Evolutionary conservation across 805 yeast species (phyloP).

Genomic region (Millerago galiae): DNA sequence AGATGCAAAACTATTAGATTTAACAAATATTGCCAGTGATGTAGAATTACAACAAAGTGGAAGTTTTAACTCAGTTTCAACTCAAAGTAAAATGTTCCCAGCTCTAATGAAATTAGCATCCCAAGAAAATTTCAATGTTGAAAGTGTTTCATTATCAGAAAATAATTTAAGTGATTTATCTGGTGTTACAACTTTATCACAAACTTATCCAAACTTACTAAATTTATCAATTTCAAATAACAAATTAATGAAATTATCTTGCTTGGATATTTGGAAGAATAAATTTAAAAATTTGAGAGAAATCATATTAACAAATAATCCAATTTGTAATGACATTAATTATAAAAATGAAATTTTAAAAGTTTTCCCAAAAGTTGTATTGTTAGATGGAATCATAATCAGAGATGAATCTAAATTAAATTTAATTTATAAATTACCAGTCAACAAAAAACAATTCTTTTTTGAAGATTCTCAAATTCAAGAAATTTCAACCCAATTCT

Average conservation of each 20-base stretch:
- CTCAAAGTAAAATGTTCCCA: slow-evolving; percentile 77
- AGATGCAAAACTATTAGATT: slow-evolving; percentile 57
- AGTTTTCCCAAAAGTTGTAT: slow-evolving; percentile 71
- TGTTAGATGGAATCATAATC: slow-evolving; percentile 71
- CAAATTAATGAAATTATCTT: slow-evolving; percentile 48
- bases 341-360: slow-evolving; percentile 59
- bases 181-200: slow-evolving; percentile 56
- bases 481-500: slow-evolving; percentile 65
- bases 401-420: slow-evolving; percentile 64
- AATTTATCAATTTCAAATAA: slow-evolving; percentile 81
- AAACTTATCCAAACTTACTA: slow-evolving; percentile 65
- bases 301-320: slow-evolving; percentile 72
- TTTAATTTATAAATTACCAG: slow-evolving; percentile 48
- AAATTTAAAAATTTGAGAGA: slow-evolving; percentile 72
- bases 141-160: slow-evolving; percentile 62
- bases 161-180: slow-evolving; percentile 60
- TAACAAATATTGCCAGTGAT: slow-evolving; percentile 60
- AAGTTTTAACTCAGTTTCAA: slow-evolving; percentile 51
- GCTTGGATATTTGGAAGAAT: slow-evolving; percentile 69
- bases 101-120: slow-evolving; percentile 82
- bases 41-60: slow-evolving; percentile 54
- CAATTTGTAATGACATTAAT: slow-evolving; percentile 43
- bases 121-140: slow-evolving; percentile 44
- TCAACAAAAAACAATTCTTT: slow-evolving; percentile 56
- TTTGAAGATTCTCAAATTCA: slow-evolving; percentile 75